Evolutionary conservation across 2,329 filamentous ascomycete genomes (phyloP), one percentile per base, ranked within the genome.

Genomic region (Helminthosporium solani): DNA sequence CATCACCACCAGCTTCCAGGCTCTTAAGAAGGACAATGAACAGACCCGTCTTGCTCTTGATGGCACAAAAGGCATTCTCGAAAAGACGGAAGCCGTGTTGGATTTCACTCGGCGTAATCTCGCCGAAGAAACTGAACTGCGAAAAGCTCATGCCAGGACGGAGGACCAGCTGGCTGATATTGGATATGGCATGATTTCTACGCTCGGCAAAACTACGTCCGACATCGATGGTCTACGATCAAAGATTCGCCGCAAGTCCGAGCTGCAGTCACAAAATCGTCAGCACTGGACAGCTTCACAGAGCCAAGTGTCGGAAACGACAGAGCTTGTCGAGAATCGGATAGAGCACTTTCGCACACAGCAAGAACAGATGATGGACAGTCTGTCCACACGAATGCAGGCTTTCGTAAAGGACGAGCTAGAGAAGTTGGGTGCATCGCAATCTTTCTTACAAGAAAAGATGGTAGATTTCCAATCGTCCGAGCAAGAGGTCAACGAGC

Each of bases 11-110:
- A 90, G 84, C 54, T 95, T 97, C 67, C 90, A 91, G 73, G 84
- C 82, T 1, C 72, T 97, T 58, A 96, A 94, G 71, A 90, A 91
- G 64, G 90, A 96, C 50, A 88, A 95, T 50, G 92, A 99, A 55
- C 78, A 81, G 15, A 90, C 87, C 0, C 86, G 80, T 47, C 64
- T 79, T 3, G 78, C 81, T 42, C 78, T 99, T 2, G 87, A 92
- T 44, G 84, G 88, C 28, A 95, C 92, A 0, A 87, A 90, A 60
- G 83, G 82, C 43, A 76, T 96, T 3, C 78, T 97, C 11, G 87
- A 92, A 48, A 88, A 95, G 70, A 96, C 91, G 0, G 92, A 97
- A 58, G 80, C 88, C 27, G 86, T 95, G 14, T 76, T 99, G 7
- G 79, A 81, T 12, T 83, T 88, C 40, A 96, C 92, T 0, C 84